Evolutionary conservation across 1,139 yeast species (phyloP), one percentile per base, ranked within the genome.

Genomic region (Kluyveromyces marxianus): DNA sequence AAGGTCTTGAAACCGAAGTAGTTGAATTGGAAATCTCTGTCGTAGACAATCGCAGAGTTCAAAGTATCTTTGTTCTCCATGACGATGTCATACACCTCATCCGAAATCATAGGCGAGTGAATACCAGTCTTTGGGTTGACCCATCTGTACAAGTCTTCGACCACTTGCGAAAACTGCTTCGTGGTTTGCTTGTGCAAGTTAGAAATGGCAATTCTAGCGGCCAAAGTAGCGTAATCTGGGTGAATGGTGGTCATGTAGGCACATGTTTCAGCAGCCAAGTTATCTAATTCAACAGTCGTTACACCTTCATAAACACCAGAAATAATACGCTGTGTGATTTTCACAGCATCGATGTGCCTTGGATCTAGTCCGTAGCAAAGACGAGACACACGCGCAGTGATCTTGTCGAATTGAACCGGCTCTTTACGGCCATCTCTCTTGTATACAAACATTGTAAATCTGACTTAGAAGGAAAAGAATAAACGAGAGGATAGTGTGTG

Each of bases 171-270:
- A 61, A 85, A 92, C 62, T 77, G 87, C 69, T 88, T 87, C 57
- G 90, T 85, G 48, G 97, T 90, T 70, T 90, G 97, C 69, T 90
- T 90, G 73, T 92, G 98, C 66, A 92, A 76, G 68, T 92, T 90
- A 40, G 97, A 87, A 47, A 92, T 86, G 30, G 97, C 97, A 54
- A 92, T 85, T 71, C 98, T 82, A 40, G 97, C 97, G 46, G 97
- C 98, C 60, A 92, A 76, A 44, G 83, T 82, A 45, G 97, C 97
- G 60, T 92, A 92, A 69, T 92, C 98, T 33, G 98, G 97, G 65
- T 92, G 98, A 54, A 86, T 79, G 26, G 97, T 90, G 52, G 97
- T 90, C 97, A 92, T 87, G 65, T 86, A 87, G 43, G 98, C 97
- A 50, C 97, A 96, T 39, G 97, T 90, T 69, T 92, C 98, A 44